These are phyloP conservation scores for Paramecium octaurelia DNA, from an alignment of 73 alveolate genomes.

Conservation along the genomic window DNA sequence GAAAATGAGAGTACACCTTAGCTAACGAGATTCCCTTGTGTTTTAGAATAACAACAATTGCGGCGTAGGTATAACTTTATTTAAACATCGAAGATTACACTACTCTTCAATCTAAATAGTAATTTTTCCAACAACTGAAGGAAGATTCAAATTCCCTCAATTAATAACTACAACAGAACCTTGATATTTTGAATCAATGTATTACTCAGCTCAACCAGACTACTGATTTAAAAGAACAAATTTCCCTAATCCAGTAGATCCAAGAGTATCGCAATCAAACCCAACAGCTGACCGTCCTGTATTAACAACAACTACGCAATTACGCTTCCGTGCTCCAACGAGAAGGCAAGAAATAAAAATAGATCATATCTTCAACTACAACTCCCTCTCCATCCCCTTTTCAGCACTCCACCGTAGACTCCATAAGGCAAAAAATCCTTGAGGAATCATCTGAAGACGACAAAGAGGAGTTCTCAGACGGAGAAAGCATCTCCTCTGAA, in stretches of 20 bases:
- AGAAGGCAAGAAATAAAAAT: conserved; percentile 29
- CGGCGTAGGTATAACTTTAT: conserved; percentile 14
- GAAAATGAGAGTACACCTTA: conserved; percentile 41
- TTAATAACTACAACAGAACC: not conserved
- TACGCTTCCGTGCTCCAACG: conserved; percentile 22
- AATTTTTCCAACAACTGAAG: not conserved
- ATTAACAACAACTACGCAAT: not conserved
- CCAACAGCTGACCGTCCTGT: conserved; percentile 8
- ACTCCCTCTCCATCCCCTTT: conserved; percentile 4
- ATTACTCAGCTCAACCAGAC: not conserved
- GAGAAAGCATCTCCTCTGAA: not conserved
- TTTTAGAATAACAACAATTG: conserved; percentile 36
- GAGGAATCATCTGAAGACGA: conserved; percentile 15
- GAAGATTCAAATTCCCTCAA: conserved; percentile 1
- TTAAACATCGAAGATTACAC: not conserved
- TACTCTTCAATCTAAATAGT: conserved; percentile 1
- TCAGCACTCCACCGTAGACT: not conserved
- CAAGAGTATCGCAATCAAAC: conserved; percentile 38
- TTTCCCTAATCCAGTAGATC: not conserved
- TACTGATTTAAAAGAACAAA: not conserved
- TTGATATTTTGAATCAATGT: not conserved
- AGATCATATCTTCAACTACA: not conserved
- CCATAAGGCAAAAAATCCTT: not conserved
- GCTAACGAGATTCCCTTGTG: conserved; percentile 25
- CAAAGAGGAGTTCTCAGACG: not conserved